Conservation (phyloP, 2,329 filamentous ascomycete species). For the Huntiella decipiens region DNA sequence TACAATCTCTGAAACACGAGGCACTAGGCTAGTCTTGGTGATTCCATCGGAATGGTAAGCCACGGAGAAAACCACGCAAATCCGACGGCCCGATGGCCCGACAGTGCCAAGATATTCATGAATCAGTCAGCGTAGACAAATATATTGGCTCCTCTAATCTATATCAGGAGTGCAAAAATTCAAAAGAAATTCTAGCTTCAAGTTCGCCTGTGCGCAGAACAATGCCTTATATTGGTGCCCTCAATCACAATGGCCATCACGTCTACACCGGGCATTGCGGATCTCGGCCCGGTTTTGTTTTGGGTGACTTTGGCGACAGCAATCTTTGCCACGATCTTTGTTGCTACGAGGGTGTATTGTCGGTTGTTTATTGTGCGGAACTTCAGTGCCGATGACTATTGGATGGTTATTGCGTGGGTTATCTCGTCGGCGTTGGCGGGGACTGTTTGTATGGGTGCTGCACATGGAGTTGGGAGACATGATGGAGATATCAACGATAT, state of each 20-base stretch:
- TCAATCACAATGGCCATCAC: conserved; percentile 7
- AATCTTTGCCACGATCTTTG: conserved; percentile 52
- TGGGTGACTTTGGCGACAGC: conserved; percentile 53
- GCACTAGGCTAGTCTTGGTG: too few relatives aligned
- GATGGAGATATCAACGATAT: conserved; percentile 36
- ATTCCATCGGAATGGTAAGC: too few relatives aligned
- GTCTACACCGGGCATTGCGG: conserved; percentile 17
- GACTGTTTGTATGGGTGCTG: conserved; percentile 43
- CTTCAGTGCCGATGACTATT: conserved; percentile 58
- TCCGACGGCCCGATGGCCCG: too few relatives aligned
- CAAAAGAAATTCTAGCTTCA: too few relatives aligned
- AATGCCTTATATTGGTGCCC: too few relatives aligned
- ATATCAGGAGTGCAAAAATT: too few relatives aligned
- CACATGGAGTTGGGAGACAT: conserved; percentile 48
- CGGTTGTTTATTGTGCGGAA: conserved; percentile 54
- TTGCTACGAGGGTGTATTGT: conserved; percentile 54
- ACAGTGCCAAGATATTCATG: too few relatives aligned
- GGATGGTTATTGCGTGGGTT: conserved; percentile 63
- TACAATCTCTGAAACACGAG: too few relatives aligned
- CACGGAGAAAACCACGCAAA: too few relatives aligned
- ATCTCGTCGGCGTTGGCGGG: conserved; percentile 49
- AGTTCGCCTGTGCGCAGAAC: too few relatives aligned
- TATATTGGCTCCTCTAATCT: too few relatives aligned
- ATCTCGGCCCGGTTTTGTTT: conserved; percentile 44
- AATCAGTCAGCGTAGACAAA: too few relatives aligned